phyloP scores from a whole-genome alignment of 1,284 basidiomycete genomes.

The Ganoderma boninense region DNA sequence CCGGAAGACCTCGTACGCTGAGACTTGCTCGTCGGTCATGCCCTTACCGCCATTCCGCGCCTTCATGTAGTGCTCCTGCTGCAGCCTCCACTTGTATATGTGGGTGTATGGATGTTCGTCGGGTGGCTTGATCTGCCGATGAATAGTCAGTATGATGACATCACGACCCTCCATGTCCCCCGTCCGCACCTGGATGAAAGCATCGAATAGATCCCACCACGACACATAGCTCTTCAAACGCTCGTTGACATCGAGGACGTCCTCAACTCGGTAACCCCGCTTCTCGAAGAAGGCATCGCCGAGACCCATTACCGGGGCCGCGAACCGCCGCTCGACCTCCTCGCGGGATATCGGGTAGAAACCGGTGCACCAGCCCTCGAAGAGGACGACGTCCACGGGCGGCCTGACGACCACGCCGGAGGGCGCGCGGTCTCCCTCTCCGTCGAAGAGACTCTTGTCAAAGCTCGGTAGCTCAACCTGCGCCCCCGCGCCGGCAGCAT shows the following conservation, averaged over 20 bases:
- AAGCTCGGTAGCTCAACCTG: constrained; percentile 78
- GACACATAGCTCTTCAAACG: constrained; percentile 62
- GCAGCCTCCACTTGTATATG: constrained; percentile 81
- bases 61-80: constrained; percentile 93
- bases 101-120: constrained; percentile 58
- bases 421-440: constrained; percentile 83
- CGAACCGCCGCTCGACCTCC: constrained; percentile 54
- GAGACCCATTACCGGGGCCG: constrained; percentile 47
- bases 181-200: constrained; percentile 70
- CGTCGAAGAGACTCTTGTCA: constrained; percentile 84
- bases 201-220: constrained; percentile 75
- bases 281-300: constrained; percentile 48
- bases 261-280: constrained; percentile 48
- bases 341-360: constrained; percentile 65
- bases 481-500: constrained; percentile 13
- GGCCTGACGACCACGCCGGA: constrained; percentile 50
- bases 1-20: constrained; percentile 54
- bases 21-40: constrained; percentile 86
- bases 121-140: constrained; percentile 57
- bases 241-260: constrained; percentile 71
- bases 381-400: constrained; percentile 84
- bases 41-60: constrained; percentile 81
- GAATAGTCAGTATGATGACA: not conserved
- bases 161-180: not conserved
- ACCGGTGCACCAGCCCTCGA: constrained; percentile 89